Percentiles rank a stretch among this genome's conserved stretches.
phyloP scores from a whole-genome alignment of 2,329 filamentous ascomycete species.

The Penicillium crustosum region DNA sequence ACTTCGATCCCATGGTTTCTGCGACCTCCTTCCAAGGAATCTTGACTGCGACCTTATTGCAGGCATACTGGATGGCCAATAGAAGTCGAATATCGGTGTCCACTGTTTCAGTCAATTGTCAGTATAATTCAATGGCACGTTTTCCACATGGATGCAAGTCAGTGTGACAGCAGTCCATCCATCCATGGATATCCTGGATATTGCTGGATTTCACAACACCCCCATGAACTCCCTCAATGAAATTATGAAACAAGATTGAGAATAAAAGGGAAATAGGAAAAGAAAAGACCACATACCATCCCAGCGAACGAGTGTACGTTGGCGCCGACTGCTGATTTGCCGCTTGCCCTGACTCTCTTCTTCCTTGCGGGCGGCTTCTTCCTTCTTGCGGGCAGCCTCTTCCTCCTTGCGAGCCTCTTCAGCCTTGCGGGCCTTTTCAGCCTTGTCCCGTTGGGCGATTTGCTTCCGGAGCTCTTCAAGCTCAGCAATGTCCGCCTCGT shows the following conservation, averaged over 20 bases:
- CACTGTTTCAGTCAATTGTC: conserved; percentile 28
- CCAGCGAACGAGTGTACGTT: conserved; percentile 45
- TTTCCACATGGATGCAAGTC: not conserved
- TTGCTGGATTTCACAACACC: not conserved
- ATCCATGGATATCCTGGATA: not conserved
- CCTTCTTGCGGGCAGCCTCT: not conserved
- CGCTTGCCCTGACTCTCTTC: not conserved
- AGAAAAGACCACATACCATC: conserved; percentile 34
- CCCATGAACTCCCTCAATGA: not conserved
- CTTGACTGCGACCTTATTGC: conserved; percentile 37
- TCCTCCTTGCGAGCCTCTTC: not conserved
- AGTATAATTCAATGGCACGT: conserved; percentile 5
- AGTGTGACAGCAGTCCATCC: not conserved
- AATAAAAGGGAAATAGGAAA: not conserved
- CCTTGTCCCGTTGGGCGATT: not conserved
- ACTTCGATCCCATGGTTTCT: conserved; percentile 39
- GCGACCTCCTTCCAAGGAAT: conserved; percentile 48
- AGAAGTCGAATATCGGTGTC: conserved; percentile 47
- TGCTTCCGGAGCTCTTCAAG: not conserved
- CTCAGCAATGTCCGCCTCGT: not conserved
- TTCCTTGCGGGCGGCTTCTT: not conserved
- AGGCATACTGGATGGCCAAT: conserved; percentile 44
- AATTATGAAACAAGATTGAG: not conserved
- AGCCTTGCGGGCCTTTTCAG: not conserved
- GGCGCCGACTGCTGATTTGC: conserved; percentile 13